Base-by-base conservation (phyloP, 176 grass and related monocot genomes). In the Tuctoria greenei region DNA sequence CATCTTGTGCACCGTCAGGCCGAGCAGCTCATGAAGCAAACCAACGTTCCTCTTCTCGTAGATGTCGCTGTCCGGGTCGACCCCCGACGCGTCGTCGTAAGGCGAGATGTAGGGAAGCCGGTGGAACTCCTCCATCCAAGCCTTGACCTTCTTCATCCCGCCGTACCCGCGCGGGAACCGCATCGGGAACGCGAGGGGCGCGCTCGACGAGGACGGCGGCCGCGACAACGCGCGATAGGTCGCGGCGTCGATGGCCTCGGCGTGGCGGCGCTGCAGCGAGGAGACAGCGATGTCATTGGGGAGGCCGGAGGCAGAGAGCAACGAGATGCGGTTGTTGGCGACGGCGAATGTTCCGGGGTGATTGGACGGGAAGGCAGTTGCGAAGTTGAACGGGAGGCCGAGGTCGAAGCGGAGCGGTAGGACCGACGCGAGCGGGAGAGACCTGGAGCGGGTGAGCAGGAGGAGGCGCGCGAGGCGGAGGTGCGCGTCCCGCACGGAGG, bases 101-200 rank as follows among this genome's bases (percentile, higher is more conserved):
- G 90, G 90, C 24, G 94, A 97, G 51, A 97, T 82, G 81, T 97
- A 97, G n/a, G 94, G 94, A 9, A 97, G 87, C 8, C 86, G 78
- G 56, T 97, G 94, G 79, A 93, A 97, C 46, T 93, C 86, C 21
- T 91, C 94, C 94, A 97, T 97, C 94, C 94, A 97, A 2, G 83
- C 83, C 77, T 91, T 93, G 60, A 97, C 90, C 86, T 87, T 97
- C 59, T 93, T 97, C 90, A 97, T 97, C 68, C 79, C 66, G 40
- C 93, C 93, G 79, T 97, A 97, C 0, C 94, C 88, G 6, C 94
- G 88, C 35, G 94, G 94, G 50, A 97, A 93, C 8, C 83, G 85
- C 94, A 97, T 97, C 38, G 94, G 94, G 62, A 93, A 93, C 39
- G 88, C 90, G 28, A 93, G 88, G 4, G 94, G 94, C 1, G 94